Evolutionary conservation across 805 yeast genomes (phyloP).

Genomic region (Starmerella apicola): DNA sequence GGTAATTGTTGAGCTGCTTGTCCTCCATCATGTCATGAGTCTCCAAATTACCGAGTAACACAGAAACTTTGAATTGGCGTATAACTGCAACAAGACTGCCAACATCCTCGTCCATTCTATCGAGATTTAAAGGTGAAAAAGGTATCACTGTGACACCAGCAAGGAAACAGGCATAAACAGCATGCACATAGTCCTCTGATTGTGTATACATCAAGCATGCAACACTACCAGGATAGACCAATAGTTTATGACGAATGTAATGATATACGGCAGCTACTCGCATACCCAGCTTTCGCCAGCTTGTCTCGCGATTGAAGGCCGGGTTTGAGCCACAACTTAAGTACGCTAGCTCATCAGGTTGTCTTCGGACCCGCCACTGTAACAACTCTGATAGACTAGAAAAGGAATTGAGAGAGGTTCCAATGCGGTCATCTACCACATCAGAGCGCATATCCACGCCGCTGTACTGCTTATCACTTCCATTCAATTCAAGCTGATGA

Average conservation of each 20-base stretch:
- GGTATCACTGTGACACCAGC: constrained; percentile 74
- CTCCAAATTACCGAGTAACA: constrained; percentile 67
- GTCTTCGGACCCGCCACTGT: constrained; percentile 62
- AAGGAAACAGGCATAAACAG: constrained; percentile 74
- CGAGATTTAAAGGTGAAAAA: constrained; percentile 54
- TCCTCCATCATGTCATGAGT: constrained; percentile 56
- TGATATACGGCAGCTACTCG: constrained; percentile 63
- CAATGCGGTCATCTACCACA: constrained; percentile 68
- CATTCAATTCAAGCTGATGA: constrained; percentile 37
- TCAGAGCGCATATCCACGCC: constrained; percentile 66
- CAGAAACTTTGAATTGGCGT: constrained; percentile 57
- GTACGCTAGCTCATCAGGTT: constrained; percentile 73
- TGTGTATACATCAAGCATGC: constrained; percentile 76
- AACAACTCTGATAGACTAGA: constrained; percentile 57
- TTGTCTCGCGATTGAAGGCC: constrained; percentile 32
- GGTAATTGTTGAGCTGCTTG: constrained; percentile 47
- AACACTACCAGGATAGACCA: constrained; percentile 52
- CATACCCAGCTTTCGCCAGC: constrained; percentile 76
- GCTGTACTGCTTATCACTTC: constrained; percentile 63
- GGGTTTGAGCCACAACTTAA: constrained; percentile 26
- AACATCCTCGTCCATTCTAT: constrained; percentile 59
- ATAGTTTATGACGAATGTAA: constrained; percentile 55
- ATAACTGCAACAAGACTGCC: constrained; percentile 51
- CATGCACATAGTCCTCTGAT: constrained; percentile 73
- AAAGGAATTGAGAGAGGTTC: constrained; percentile 63